These are phyloP conservation scores for Nemania serpens DNA, from an alignment of 2,329 filamentous ascomycete species.

Conservation along the genomic window DNA sequence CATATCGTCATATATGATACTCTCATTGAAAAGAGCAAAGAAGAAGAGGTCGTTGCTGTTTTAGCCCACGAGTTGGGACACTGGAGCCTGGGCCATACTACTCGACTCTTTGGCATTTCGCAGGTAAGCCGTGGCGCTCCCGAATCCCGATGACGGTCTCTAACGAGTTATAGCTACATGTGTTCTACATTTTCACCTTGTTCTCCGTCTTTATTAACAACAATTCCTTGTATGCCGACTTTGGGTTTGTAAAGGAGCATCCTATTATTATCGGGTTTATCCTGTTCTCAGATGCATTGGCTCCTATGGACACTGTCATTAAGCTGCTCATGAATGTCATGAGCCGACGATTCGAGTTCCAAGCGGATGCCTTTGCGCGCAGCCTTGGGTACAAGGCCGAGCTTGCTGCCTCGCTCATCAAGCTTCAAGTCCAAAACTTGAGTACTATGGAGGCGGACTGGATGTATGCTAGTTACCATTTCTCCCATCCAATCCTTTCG, in stretches of 20 bases:
- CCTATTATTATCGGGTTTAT: conserved; percentile 98
- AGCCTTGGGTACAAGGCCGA: conserved; percentile 82
- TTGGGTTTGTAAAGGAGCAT: conserved; percentile 81
- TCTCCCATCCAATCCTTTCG: conserved; percentile 93
- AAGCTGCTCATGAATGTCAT: conserved; percentile 96
- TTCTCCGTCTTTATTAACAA: conserved; percentile 99
- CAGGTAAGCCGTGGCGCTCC: conserved; percentile 59
- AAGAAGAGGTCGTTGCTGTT: conserved; percentile 91
- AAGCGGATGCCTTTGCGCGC: conserved; percentile 90
- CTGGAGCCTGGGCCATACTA: conserved; percentile 96
- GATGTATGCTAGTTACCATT: conserved; percentile 98
- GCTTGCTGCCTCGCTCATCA: conserved; percentile 86
- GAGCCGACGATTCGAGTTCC: conserved; percentile 92
- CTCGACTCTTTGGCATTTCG: conserved; percentile 83
- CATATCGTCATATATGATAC: conserved; percentile 99
- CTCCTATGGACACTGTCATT: conserved; percentile 91
- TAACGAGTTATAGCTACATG: conserved; percentile 69
- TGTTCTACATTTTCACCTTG: conserved; percentile 95
- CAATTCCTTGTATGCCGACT: conserved; percentile 83
- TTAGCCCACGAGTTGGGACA: conserved; percentile 95
- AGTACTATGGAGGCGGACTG: conserved; percentile 99
- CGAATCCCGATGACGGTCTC: conserved; percentile 6
- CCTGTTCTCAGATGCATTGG: conserved; percentile 94
- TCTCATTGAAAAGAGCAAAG: conserved; percentile 90
- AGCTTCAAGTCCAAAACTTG: conserved; percentile 97